Base-by-base conservation (phyloP, 495 filamentous ascomycete species). In the Thozetella sp. region DNA sequence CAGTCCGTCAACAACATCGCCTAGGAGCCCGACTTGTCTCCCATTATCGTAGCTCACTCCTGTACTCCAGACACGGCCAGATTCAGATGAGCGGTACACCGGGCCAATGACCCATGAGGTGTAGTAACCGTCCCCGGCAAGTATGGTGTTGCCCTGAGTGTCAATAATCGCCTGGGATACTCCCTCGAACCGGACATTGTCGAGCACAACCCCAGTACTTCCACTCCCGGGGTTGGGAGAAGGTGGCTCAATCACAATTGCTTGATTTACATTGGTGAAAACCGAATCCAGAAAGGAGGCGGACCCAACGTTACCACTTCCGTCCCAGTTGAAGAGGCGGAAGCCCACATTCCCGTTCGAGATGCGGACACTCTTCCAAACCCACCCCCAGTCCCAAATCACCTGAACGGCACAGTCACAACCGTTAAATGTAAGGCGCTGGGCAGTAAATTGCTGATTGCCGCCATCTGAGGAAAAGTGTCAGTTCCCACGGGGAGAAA, bases 341-440 rank as follows among this genome's bases (percentile, higher is more conserved):
- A 96, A 78, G 34, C 88, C 90, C 58, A 91, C 74, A 9, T 77
- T 74, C 69, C 90, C 91, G 71, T 90, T 87, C 66, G 87, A 87
- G 76, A 96, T 88, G 1, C 73, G 79, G 20, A 96, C 61, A 4
- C 82, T 87, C 71, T 93, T 91, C 75, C 93, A 85, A 50, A 85
- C 86, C 88, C 90, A 97, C 9, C 87, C 83, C 92, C 91, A 94
- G 69, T 91, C 87, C 92, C 90, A 94, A 76, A 92, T 91, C 85
- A 90, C 87, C 72, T 80, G 91, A 26, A 93, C 86, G 26, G 88
- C 90, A n/a, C 90, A 93, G 59, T 91, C 80, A 72, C 88, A 92
- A 67, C 84, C 81, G 60, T 90, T 91, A 79, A 95, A 95, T 17
- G 78, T 87, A 62, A 96, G 61, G 69, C 59, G 43, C 15, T 17